Conservation (phyloP, 306 rosid genomes). For the Myrica gale region DNA sequence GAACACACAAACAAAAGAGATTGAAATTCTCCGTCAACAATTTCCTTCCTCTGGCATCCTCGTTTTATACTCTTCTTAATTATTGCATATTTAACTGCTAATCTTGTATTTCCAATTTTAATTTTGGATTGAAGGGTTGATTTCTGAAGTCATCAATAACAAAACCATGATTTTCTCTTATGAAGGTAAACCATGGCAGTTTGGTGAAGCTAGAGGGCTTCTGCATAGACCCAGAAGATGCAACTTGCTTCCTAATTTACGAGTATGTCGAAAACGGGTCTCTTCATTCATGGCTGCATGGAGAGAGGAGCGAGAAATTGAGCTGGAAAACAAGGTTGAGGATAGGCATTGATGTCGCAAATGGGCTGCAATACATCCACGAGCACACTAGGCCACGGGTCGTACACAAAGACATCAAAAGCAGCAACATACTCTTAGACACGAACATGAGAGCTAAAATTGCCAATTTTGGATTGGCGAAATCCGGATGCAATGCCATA, state of each 20-base stretch:
- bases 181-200: constrained; percentile 95
- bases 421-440: constrained; percentile 87
- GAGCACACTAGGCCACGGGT: constrained; percentile 95
- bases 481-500: constrained; percentile 84
- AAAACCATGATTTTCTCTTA: constrained; percentile 10
- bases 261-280: constrained; percentile 87
- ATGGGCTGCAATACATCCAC: constrained; percentile 87
- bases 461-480: constrained; percentile 89
- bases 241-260: constrained; percentile 72
- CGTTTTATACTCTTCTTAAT: no score
- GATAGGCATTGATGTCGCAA: constrained; percentile 76
- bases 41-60: no score
- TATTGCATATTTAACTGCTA: no score
- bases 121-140: not conserved
- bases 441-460: constrained; percentile 82
- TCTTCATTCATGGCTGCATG: constrained; percentile 72
- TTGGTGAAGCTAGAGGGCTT: constrained; percentile 92
- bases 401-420: constrained; percentile 92
- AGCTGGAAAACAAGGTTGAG: constrained; percentile 70
- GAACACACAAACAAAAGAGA: no score
- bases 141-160: constrained; percentile 1
- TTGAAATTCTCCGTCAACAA: no score
- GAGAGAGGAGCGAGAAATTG: constrained; percentile 33
- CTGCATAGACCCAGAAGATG: constrained; percentile 71
- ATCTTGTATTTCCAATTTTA: no score